Evolutionary conservation across 352 stramenopile genomes (phyloP).

Genomic region (Globisporangium parvum): DNA sequence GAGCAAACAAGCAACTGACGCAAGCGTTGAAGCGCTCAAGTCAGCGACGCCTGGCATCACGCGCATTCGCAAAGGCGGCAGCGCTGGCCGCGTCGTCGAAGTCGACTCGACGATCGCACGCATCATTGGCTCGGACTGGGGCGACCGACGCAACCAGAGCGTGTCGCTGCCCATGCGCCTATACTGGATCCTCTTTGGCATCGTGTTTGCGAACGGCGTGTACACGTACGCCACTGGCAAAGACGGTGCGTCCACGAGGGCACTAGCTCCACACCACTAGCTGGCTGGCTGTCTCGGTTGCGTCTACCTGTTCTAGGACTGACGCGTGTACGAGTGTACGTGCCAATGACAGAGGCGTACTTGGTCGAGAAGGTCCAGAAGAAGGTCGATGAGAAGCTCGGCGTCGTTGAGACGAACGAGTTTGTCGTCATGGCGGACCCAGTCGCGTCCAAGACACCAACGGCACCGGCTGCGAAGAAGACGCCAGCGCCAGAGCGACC

Average conservation of each 20-base stretch:
- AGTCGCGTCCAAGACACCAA: not conserved
- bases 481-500: not conserved
- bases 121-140: constrained; percentile 74
- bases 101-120: constrained; percentile 54
- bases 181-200: constrained; percentile 59
- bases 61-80: constrained; percentile 26
- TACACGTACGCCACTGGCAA: constrained; percentile 52
- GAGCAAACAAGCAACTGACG: not conserved
- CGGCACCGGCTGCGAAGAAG: not conserved
- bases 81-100: constrained; percentile 30
- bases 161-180: constrained; percentile 65
- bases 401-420: constrained; percentile 38
- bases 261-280: not conserved
- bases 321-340: not conserved
- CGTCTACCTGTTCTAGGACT: not conserved
- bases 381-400: constrained; percentile 49
- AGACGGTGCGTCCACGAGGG: constrained; percentile 19
- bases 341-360: constrained; percentile 27
- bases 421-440: constrained; percentile 25
- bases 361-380: constrained; percentile 46
- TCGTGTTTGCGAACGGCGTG: constrained; percentile 53
- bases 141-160: constrained; percentile 53
- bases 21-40: constrained; percentile 6
- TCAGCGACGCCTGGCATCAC: constrained; percentile 23
- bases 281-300: not conserved